These are phyloP conservation scores for Pleurotus ostreatus DNA, from an alignment of 768 basidiomycete genomes.

Conservation along the genomic window DNA sequence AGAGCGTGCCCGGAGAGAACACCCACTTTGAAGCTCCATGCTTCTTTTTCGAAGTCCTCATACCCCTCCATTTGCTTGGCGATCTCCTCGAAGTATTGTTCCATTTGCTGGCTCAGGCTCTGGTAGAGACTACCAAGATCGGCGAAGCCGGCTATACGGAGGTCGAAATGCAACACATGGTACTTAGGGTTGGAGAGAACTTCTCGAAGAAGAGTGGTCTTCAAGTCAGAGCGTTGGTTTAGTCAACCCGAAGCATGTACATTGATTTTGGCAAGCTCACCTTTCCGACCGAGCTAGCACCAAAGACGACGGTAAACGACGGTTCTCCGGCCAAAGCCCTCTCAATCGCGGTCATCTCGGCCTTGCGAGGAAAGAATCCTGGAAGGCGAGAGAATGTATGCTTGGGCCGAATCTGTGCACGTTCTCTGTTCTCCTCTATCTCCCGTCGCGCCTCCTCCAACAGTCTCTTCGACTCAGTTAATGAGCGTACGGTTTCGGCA, in stretches of 20 bases:
- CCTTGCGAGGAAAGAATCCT: slow-evolving; percentile 65
- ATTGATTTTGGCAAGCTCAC: slow-evolving; percentile 24
- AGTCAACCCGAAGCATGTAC: background rate
- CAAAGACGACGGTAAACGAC: slow-evolving; percentile 76
- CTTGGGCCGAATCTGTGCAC: slow-evolving; percentile 60
- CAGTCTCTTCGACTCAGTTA: slow-evolving; percentile 72
- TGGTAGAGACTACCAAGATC: slow-evolving; percentile 75
- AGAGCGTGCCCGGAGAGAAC: no score
- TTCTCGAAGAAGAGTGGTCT: slow-evolving; percentile 79
- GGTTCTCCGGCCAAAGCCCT: slow-evolving; percentile 66
- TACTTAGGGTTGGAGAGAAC: slow-evolving; percentile 65
- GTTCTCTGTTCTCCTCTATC: slow-evolving; percentile 64
- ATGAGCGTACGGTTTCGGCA: slow-evolving; percentile 70
- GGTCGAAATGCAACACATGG: slow-evolving; percentile 81
- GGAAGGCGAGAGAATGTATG: slow-evolving; percentile 79
- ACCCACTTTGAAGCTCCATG: slow-evolving; percentile 73
- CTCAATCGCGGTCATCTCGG: slow-evolving; percentile 64
- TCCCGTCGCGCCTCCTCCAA: slow-evolving; percentile 78
- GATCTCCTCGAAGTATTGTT: slow-evolving; percentile 71
- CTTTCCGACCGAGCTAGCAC: slow-evolving; percentile 81
- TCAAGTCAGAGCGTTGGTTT: background rate
- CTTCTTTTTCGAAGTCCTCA: slow-evolving; percentile 70
- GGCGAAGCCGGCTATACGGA: slow-evolving; percentile 81
- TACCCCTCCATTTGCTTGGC: slow-evolving; percentile 56
- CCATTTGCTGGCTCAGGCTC: slow-evolving; percentile 78